Conservation (phyloP, 1,284 basidiomycete genomes). For the Hymenochaete sp. region DNA sequence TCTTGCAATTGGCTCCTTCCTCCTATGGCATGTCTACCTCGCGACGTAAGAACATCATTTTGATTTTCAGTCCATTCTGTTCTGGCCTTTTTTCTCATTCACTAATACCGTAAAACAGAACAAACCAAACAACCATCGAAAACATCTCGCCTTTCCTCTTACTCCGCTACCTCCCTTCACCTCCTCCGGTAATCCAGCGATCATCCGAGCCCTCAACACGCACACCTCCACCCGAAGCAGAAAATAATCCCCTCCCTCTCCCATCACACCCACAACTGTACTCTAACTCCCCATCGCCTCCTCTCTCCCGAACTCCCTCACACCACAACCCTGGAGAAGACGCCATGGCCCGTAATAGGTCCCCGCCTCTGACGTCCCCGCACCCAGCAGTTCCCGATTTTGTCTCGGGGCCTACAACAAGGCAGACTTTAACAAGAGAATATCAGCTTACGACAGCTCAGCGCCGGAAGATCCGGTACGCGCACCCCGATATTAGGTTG, state of each 20-base stretch:
- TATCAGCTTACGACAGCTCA: slow-evolving; percentile 67
- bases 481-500: slow-evolving; percentile 55
- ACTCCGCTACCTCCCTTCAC: slow-evolving; percentile 44
- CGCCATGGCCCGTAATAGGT: too few species aligned
- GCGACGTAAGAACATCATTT: slow-evolving; percentile 47
- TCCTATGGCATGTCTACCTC: slow-evolving; percentile 73
- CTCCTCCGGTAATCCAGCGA: slow-evolving; percentile 3
- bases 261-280: slow-evolving; percentile 41
- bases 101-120: slow-evolving; percentile 37
- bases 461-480: slow-evolving; percentile 55
- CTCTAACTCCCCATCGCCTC: slow-evolving; percentile 30
- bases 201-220: slow-evolving; percentile 27
- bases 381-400: too few species aligned
- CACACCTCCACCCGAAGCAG: slow-evolving; percentile 42
- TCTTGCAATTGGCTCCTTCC: slow-evolving; percentile 69
- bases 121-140: slow-evolving; percentile 83
- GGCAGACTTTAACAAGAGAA: too few species aligned
- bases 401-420: too few species aligned
- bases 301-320: not conserved
- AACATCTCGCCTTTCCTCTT: slow-evolving; percentile 70
- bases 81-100: not conserved
- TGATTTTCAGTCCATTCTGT: slow-evolving; percentile 4
- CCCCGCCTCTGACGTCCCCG: too few species aligned
- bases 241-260: slow-evolving; percentile 20
- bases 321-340: not conserved